These are phyloP conservation scores for Thinopyrum obtusiflorum DNA, from an alignment of 202 grass and related monocot genomes.

Conservation along the genomic window DNA sequence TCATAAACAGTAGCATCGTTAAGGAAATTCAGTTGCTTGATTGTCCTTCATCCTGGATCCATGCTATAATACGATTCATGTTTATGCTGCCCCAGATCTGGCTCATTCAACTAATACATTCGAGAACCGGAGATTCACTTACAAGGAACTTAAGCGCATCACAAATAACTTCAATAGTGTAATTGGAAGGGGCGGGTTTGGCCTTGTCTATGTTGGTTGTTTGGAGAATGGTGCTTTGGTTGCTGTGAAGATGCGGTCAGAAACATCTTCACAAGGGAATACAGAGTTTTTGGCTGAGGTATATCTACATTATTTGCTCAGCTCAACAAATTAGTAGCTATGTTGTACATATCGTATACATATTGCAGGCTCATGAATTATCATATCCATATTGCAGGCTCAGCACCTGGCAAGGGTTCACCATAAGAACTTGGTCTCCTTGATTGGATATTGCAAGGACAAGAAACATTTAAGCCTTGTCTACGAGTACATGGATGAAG, in stretches of 20 bases:
- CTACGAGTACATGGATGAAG: constrained; percentile 38
- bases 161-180: background rate
- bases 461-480: constrained; percentile 28
- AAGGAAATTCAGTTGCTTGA: background rate
- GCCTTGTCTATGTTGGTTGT: constrained; percentile 18
- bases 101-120: background rate
- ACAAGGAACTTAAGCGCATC: constrained; percentile 32
- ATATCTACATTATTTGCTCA: background rate
- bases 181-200: constrained; percentile 31
- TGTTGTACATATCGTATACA: background rate
- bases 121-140: constrained; percentile 25
- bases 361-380: constrained; percentile 1
- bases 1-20: background rate
- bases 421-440: too few relatives aligned
- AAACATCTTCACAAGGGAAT: constrained; percentile 21
- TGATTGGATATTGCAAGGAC: too few relatives aligned
- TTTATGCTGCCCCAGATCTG: background rate
- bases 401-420: too few relatives aligned
- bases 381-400: background rate
- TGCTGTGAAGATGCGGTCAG: constrained; percentile 30
- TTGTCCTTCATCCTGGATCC: background rate
- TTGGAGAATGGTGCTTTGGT: constrained; percentile 14
- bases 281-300: constrained; percentile 30
- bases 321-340: background rate
- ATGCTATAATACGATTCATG: background rate